Base-by-base conservation (phyloP, 2,329 filamentous ascomycete genomes). In the Tolypocladium album region DNA sequence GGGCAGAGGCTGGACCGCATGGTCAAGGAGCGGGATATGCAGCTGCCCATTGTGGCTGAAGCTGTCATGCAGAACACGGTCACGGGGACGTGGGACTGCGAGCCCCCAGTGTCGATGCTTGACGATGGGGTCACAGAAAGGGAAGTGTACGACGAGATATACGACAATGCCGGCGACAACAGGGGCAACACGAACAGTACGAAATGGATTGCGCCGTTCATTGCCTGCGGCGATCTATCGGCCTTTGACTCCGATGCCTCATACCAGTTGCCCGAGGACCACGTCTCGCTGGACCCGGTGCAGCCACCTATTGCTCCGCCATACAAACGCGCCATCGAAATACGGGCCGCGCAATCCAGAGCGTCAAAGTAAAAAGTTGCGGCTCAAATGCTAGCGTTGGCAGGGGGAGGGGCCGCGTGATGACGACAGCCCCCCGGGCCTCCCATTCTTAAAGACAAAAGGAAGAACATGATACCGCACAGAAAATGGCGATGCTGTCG, bases 241-340 rank as follows among this genome's bases (percentile, higher is more conserved):
- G 87, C 90, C 13, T 99, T 92, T 76, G 94, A 99, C 76, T 92
- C 93, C 0, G 94, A 99, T 78, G 93, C 94, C 4, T 94, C 92
- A 5, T 97, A 97, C 74, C 84, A 89, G 65, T 79, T 99, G 22
- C 92, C 94, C 0, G 88, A 92, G 62, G 89, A 92, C 65, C 85
- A 95, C 69, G 83, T 95, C 58, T 92, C 88, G 66, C 81, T 97
- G 56, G 92, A 97, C 71, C 94, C 94, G 0, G 84, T 99, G 39
- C 94, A 97, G 72, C 93, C 93, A 36, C 94, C 94, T 0, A 99
- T 94, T 42, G 94, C 94, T 12, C 94, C 94, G 15, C 94, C 94
- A 0, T 99, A 99, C 71, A 95, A 92, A 73, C 85, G 88, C 60
- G 94, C 94, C 15, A 77, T 99, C 62, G 93, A 97, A 73, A 82